Base-by-base conservation (phyloP, 768 basidiomycete species). In the Suillus hirtellus region DNA sequence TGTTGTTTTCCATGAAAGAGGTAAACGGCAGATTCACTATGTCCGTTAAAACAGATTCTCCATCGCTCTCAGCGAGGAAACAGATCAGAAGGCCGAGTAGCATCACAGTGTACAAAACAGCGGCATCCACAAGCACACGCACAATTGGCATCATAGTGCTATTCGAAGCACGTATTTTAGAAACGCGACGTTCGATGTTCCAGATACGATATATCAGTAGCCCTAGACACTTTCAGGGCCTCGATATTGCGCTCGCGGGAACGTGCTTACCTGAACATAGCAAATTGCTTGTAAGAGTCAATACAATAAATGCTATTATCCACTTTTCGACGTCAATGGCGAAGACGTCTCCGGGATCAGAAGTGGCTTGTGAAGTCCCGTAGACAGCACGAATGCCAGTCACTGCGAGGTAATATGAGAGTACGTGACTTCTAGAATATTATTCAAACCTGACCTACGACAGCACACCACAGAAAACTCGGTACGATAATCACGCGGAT, bases 81-180 rank as follows among this genome's bases (percentile, higher is more conserved):
- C 63, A 61, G 7, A 64, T 21, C 7, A 64, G 60, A 27, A 50
- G 19, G 60, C 52, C 24, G 38, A 64, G 37, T 4, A 64, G 60
- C 38, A 60, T 19, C 19, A 61, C 63, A 14, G 63, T 61, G 31
- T 64, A 61, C 52, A 64, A 21, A 37, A 40, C 44, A 9, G 50
- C 60, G 8, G 63, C 60, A 38, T 64, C 63, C 24, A 61, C 31
- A 27, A 64, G 59, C 11, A 61, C 42, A 21, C 59, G 63, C 27
- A 64, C 19, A n/a, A 64, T 42, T 3, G 49, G 60, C 21, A 60
- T 37, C 11, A 35, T 2, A 31, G 14, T 27, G 27, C 38, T 31
- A 34, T 42, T 47, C 15, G 31, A 52, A 31, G 21, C 4, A 7
- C 63, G 60, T 7, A 53, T 1, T 24, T 14, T 38, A 31, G 37